Base-by-base conservation (phyloP, 2,329 filamentous ascomycete genomes). In the Graphium sp. region DNA sequence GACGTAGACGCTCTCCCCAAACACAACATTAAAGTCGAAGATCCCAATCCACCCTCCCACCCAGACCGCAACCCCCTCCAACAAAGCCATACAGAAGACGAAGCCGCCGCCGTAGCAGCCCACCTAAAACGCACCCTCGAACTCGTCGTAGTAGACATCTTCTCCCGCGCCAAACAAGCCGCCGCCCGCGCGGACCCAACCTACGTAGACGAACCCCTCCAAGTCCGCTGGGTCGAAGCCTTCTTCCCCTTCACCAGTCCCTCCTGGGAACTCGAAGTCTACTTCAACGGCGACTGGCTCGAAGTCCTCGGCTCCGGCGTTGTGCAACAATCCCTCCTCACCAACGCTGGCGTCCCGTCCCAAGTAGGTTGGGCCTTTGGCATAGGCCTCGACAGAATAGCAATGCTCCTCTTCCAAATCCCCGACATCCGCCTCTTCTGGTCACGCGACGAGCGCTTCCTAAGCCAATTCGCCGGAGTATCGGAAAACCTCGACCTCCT, bases 191-290 rank as follows among this genome's bases (percentile, higher is more conserved):
- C 57, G 5, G 58, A 66, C 28, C 56, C 59, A 5, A 42, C 55
- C 30, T 60, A 55, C 37, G 48, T 56, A 13, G 61, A 71, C 28
- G 79, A 91, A 43, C 82, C 84, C 5, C 59, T 95, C 22, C 75
- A 73, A 40, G 74, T 94, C 43, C 72, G 89, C 39, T 98, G 89
- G 89, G 75, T 95, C 6, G 87, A 94, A 50, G 84, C 89, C 2
- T 95, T 89, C 53, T 98, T 98, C 55, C 89, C 89, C 22, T 95
- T 95, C 49, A 98, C 89, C 1, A 85, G 76, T 33, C 89, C 89
- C 0, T 89, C 79, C 6, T 98, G 83, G 80, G 89, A 98, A 49
- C 66, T 98, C 15, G 89, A 98, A 47, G 83, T 98, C 7, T 85
- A 81, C 60, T 94, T 87, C 68, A 75, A 78, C 39, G 85, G 81